Base-by-base conservation (phyloP, 768 basidiomycete genomes). In the Serendipita indica region DNA sequence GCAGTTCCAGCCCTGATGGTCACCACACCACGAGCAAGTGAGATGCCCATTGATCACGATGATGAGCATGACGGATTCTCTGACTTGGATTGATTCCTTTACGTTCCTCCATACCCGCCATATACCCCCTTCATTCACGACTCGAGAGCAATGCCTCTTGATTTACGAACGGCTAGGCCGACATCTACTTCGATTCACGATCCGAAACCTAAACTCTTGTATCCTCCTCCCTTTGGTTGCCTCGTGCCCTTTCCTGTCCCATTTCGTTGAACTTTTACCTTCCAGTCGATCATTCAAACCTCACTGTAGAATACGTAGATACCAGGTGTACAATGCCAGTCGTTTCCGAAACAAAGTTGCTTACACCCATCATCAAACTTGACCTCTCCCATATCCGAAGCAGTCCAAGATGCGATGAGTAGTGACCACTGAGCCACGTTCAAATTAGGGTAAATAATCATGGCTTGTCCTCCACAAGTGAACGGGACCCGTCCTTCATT, bases 291-390 rank as follows among this genome's bases (percentile, higher is more conserved):
- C 22, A 20, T 16, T 25, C 13, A 46, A 46, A 46, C 12, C 45
- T 25, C n/a, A 46, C 13, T 46, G 45, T 46, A 46, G 12, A 46
- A 25, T 46, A 46, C 45, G n/a, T n/a, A 25, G 45, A 46, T 46
- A 46, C 45, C 45, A 12, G 45, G 45, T 46, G 45, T 46, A 46
- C 45, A 46, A 46, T 46, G 10, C 45, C 45, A 46, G 45, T 46
- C 45, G 22, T 46, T 46, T 46, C 45, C 12, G 14, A 18, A 46
- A 25, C 45, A 10, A 37, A 10, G 12, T 46, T 46, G 12, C 12
- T 20, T 46, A 25, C 45, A 25, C 22, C 14, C 12, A 46, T 16
- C 22, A 46, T 20, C 22, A 16, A 12, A 46, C 35, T 18, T 39
- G 35, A 39, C 35, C 13, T 39, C 35, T 12, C 12, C 35, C 35